Base-by-base conservation (phyloP, 2,329 filamentous ascomycete species). In the Alternaria sp. region DNA sequence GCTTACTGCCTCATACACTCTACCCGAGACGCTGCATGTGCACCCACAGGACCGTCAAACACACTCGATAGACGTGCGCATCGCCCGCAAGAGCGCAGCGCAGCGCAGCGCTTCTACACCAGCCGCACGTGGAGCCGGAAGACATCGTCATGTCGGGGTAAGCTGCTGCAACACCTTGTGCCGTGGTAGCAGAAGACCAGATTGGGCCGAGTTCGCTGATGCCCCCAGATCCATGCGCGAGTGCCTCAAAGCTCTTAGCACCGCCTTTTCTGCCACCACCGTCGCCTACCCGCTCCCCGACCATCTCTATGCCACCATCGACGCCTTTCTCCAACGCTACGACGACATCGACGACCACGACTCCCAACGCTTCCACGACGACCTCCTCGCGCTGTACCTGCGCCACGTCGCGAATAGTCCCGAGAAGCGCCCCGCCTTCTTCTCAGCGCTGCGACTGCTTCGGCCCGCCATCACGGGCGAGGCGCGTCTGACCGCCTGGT, bases 301-400 rank as follows among this genome's bases (percentile, higher is more conserved):
- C 64, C 86, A 89, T 56, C 80, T 92, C 51, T 76, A 83, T 65
- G 79, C 83, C 39, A 80, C 86, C 51, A 87, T 93, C 62, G 83
- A 88, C 54, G 80, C 80, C 58, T 94, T 92, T 77, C 81, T 92
- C 49, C 84, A 88, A 44, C 88, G 87, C 69, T 87, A 91, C 72
- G 80, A 85, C 55, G 84, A 85, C 66, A 84, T 86, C 63, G 90
- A 93, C 69, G 89, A 92, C 51, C 79, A 83, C 55, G 83, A 87
- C 39, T 84, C 87, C n/a, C 89, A 91, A 65, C 86, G 88, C 56
- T 82, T 93, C 50, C 87, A 92, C 61, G 90, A 92, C 39, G 90
- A 93, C 67, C 82, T 95, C 7, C 79, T 89, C 39, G 77, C 82
- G 24, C 83, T 91, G 53, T 92, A 89, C 78, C 82, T 88, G 57